phyloP scores from a whole-genome alignment of 2,329 filamentous ascomycete genomes.

The Myotisia sp. region DNA sequence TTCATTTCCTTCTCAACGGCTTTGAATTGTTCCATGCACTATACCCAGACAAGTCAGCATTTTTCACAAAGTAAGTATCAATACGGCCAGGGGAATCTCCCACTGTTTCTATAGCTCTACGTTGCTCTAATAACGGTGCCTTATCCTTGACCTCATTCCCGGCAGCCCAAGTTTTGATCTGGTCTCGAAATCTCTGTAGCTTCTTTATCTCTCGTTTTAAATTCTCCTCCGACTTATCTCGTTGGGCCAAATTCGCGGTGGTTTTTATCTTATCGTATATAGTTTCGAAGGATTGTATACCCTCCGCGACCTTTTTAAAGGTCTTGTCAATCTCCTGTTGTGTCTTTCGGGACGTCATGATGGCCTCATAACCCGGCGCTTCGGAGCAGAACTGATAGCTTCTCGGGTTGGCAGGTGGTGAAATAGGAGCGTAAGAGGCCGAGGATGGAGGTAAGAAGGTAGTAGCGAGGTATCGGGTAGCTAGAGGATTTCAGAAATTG shows the following conservation, averaged over 20 bases:
- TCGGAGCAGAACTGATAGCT: too few species aligned
- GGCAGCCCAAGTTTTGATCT: conserved; percentile 98
- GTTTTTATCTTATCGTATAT: conserved; percentile 98
- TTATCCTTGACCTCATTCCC: conserved; percentile 99
- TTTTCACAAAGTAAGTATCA: not conserved
- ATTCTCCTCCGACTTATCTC: conserved; percentile 95
- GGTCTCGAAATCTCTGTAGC: conserved; percentile 87
- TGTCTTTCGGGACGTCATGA: conserved; percentile 90
- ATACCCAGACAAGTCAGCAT: conserved; percentile 14
- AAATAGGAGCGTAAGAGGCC: conserved; percentile 6
- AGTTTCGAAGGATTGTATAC: conserved; percentile 76
- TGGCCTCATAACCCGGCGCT: conserved; percentile 14
- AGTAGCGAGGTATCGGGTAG: not conserved
- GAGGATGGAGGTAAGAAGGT: conserved; percentile 8
- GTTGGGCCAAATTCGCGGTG: conserved; percentile 82
- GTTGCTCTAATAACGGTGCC: conserved; percentile 79
- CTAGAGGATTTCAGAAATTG: not conserved
- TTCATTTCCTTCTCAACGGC: conserved; percentile 99
- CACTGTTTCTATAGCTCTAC: conserved; percentile 94
- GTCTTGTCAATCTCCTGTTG: conserved; percentile 98
- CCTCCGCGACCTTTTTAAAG: conserved; percentile 96
- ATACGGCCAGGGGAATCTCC: conserved; percentile 3
- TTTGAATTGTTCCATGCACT: conserved; percentile 94
- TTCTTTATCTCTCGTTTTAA: conserved; percentile 99
- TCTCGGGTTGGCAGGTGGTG: not conserved